Evolutionary conservation across 2,329 filamentous ascomycete species (phyloP), one percentile per base, ranked within the genome.

Genomic region (Zymoseptoria brevis): DNA sequence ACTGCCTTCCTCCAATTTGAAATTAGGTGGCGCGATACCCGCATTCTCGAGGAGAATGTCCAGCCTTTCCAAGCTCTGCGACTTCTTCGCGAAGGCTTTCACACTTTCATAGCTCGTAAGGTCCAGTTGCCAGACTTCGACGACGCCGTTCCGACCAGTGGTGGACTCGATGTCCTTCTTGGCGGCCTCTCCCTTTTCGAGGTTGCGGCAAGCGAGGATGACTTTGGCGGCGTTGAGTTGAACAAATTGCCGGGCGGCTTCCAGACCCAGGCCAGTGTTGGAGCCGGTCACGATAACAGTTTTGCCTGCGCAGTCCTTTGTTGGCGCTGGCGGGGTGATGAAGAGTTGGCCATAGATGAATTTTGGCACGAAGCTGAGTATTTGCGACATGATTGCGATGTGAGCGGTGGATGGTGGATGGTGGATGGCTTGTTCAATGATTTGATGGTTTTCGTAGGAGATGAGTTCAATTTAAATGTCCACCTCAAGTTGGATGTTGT

Each of bases 101-200:
- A 79, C 73, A 22, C 69, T 75, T 2, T 69, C 66, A 57, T 75
- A 78, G 19, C 66, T 72, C 5, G 64, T 57, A 30, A 80, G 71
- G 64, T 80, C 78, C 2, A 81, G 68, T 2, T 69, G 67, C 78
- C 78, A 80, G 13, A 79, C 77, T 61, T 78, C 72, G 48, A 79
- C 65, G 2, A 75, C 70, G 22, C 68, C 63, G 26, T 63, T 66
- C 30, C 67, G 66, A 8, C 66, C 66, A 4, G 71, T 74, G 9
- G 64, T 69, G 0, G 64, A 35, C 56, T 75, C 72, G 54, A 81
- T 77, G 51, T 74, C 69, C 8, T 67, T 60, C 50, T 73, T 74
- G 0, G 79, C 79, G 0, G 67, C 71, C 62, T 80, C 73, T 53
- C 79, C 78, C 59, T 79, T 80, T 21, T 71, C 66, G 6, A 70